Evolutionary conservation across 345 rosid species (phyloP), one percentile per base, ranked within the genome.

Genomic region (Viola odorata): DNA sequence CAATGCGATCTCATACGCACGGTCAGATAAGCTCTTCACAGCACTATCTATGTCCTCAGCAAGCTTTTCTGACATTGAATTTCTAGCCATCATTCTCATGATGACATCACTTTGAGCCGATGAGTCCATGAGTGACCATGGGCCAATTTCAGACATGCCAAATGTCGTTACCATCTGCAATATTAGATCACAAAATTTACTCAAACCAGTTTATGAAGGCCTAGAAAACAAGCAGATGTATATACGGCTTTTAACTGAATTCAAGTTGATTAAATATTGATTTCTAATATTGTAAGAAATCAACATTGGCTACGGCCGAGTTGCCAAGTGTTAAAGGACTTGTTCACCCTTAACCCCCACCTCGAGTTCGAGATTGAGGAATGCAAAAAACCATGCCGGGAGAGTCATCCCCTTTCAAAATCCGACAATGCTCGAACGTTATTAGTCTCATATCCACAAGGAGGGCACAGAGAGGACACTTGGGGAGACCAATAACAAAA

Each of bases 51-150:
- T 90, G 72, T 94, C 99, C 69, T 84, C 96, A 0, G 99, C 99
- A 0, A 94, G 99, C 80, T 68, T 94, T 63, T 94, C 99, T 0
- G 99, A 94, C 99, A 94, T 94, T 15, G 97, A 94, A 68, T 94
- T 94, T 45, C 97, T 90, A 4, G 99, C 97, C 99, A 94, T 94
- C 97, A 94, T 94, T 74, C 99, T 86, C 99, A 94, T 90, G 61
- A 94, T 78, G 8, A 94, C 91, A 60, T 94, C 99, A 17, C 92
- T 88, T 75, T 90, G 97, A 1, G 82, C 81, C 0, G 91, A 81
- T 16, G 83, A 59, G 62, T 94, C 99, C 97, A 90, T 88, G 44
- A 94, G 85, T 0, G 97, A 94, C 99, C 99, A 94, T 23, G 99
- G 97, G 8, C 96, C 99, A 47, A 94, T 94, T 41, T 94, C 97